Base-by-base conservation (phyloP, 2,329 filamentous ascomycete species). In the Botrytis galanthina region DNA sequence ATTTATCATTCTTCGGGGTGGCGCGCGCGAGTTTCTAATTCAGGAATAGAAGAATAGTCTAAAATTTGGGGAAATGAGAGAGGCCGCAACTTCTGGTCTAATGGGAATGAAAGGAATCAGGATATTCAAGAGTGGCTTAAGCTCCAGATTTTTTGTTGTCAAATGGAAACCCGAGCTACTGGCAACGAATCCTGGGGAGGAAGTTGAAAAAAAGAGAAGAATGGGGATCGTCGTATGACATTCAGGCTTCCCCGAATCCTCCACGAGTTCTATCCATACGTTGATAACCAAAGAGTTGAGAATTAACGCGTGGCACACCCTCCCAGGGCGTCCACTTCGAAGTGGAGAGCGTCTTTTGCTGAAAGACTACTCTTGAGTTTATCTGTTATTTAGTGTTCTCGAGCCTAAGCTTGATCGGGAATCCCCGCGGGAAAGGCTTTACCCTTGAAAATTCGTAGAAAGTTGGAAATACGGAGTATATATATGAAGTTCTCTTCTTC, bases 401-500 rank as follows among this genome's bases (percentile, higher is more conserved):
- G n/a, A 37, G 32, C 32, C 57, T 62, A 62, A 46, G 32, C 57
- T 60, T 37, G 16, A 71, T 71, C 26, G 7, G 69, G 69, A 37
- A 63, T 37, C 22, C 26, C 42, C 29, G 42, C 57, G 29, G 59
- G 20, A 63, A 63, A 63, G 51, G 29, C 42, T 42, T 63, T 63
- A 51, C 22, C 57, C 57, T 71, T 39, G 59, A 22, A 37, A 1
- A 42, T 39, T 29, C 29, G 14, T 37, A 48, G 22, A 26, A 20
- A 44, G 42, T 71, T 37, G 26, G 26, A 26, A 5, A 39, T 35
- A 32, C 16, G n/a, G 22, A 37, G 42, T 46, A 44, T 51, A 71
- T 71, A 63, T 71, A 63, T 63, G 69, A 71, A 32, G 59, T 35
- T 16, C 35, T 48, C 44, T n/a, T 35, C 26, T 1, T 16, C 42